These are phyloP conservation scores for Rhizophagus prolifer DNA, from an alignment of 192 early-diverging fungal genomes.

Conservation along the genomic window DNA sequence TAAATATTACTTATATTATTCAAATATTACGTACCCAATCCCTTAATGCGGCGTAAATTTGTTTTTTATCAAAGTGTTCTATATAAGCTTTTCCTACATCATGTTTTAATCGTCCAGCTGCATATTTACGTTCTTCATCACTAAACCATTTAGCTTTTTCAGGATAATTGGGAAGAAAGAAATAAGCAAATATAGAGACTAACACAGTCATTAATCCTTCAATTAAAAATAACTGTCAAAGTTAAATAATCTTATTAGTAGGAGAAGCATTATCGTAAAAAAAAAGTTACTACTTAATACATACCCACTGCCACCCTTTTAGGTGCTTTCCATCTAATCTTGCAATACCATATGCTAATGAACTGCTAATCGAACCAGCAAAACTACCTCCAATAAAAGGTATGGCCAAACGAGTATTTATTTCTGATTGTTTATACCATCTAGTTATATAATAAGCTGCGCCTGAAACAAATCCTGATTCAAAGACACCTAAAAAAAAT, in stretches of 20 bases:
- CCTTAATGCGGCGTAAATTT: conserved; percentile 46
- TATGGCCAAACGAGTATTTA: conserved; percentile 50
- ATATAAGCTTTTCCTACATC: conserved; percentile 52
- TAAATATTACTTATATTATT: too few species aligned
- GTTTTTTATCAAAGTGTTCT: too few species aligned
- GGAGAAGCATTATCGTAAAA: conserved; percentile 3
- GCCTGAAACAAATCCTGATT: conserved; percentile 61
- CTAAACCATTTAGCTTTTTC: conserved; percentile 47
- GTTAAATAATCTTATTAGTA: too few species aligned
- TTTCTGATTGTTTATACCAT: conserved; percentile 59
- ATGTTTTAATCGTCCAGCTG: conserved; percentile 38
- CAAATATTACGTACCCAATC: conserved; percentile 39
- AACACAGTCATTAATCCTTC: conserved; percentile 55
- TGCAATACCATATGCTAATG: conserved; percentile 64
- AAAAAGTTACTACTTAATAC: not conserved
- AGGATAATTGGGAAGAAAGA: conserved; percentile 51
- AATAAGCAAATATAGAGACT: conserved; percentile 40
- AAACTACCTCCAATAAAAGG: conserved; percentile 54
- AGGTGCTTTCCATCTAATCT: conserved; percentile 56
- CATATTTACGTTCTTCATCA: too few species aligned
- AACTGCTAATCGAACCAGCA: conserved; percentile 61
- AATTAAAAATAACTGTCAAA: conserved; percentile 55
- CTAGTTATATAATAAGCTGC: conserved; percentile 53
- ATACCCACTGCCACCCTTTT: conserved; percentile 53
- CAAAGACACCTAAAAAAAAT: too few species aligned